Evolutionary conservation across 495 filamentous ascomycete species (phyloP).

Genomic region (Penicillium flavigenum): DNA sequence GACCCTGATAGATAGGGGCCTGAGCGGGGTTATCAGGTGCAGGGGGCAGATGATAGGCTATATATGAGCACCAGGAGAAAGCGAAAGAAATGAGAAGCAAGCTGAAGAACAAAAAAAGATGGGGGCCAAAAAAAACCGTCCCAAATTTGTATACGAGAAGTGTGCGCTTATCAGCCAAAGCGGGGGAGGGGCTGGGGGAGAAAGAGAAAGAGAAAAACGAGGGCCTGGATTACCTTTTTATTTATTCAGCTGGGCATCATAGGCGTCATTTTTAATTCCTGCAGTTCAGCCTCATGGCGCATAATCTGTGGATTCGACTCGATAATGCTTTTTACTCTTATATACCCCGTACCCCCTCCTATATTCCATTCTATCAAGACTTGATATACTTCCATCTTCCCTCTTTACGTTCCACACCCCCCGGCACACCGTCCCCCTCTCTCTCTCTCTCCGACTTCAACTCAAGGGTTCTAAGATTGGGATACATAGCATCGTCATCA

Average conservation of each 20-base stretch:
- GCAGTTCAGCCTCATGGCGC: conserved; percentile 15
- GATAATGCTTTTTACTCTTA: not conserved
- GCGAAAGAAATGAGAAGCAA: conserved; percentile 4
- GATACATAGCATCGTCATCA: not conserved
- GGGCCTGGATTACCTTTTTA: conserved; percentile 4
- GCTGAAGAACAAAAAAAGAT: not conserved
- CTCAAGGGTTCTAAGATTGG: not conserved
- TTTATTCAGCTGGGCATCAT: conserved; percentile 14
- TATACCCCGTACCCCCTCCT: not conserved
- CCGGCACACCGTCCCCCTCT: not conserved
- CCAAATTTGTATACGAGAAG: not conserved
- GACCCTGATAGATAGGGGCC: conserved; percentile 13
- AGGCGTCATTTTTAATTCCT: conserved; percentile 3
- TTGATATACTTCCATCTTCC: not conserved
- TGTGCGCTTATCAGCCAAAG: conserved; percentile 6
- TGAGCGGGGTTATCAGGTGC: conserved; percentile 10
- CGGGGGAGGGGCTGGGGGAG: conserved; percentile 13
- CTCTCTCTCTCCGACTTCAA: not conserved
- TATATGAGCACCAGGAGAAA: not conserved
- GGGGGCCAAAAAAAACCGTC: not conserved
- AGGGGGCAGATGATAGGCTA: conserved; percentile 1
- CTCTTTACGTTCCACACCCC: not conserved
- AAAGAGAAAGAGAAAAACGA: not conserved
- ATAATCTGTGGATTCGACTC: not conserved
- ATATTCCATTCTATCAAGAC: not conserved